phyloP scores from a whole-genome alignment of 2,329 filamentous ascomycete species.

The Chaetomium olivaceum region DNA sequence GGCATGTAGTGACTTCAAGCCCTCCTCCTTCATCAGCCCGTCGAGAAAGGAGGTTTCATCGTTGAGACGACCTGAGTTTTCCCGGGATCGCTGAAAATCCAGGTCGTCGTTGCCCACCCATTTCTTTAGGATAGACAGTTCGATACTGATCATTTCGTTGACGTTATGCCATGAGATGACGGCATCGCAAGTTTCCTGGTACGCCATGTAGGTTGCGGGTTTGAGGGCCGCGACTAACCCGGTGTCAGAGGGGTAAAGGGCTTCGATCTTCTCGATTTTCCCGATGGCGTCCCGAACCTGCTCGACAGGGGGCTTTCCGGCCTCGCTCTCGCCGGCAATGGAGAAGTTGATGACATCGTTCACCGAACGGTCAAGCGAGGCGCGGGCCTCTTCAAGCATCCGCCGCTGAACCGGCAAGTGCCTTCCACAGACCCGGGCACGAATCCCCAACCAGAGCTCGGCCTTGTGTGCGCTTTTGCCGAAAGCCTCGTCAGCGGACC shows the following conservation, averaged over 20 bases:
- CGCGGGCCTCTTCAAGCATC: conserved; percentile 81
- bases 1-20: conserved; percentile 85
- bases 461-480: conserved; percentile 69
- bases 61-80: conserved; percentile 71
- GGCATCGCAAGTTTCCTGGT: conserved; percentile 80
- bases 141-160: conserved; percentile 91
- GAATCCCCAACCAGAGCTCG: conserved; percentile 85
- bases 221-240: conserved; percentile 75
- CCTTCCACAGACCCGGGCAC: conserved; percentile 80
- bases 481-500: conserved; percentile 62
- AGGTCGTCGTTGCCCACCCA: conserved; percentile 98
- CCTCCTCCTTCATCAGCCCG: conserved; percentile 91
- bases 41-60: conserved; percentile 95
- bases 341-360: conserved; percentile 91
- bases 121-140: conserved; percentile 84
- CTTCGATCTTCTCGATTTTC: conserved; percentile 88
- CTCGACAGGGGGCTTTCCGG: conserved; percentile 80
- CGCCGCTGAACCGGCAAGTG: conserved; percentile 81
- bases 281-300: conserved; percentile 88
- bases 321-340: conserved; percentile 90
- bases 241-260: conserved; percentile 77
- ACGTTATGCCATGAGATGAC: conserved; percentile 97
- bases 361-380: conserved; percentile 69
- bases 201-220: conserved; percentile 72
- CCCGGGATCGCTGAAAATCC: conserved; percentile 78